These are phyloP conservation scores for Powellomyces hirtus DNA, from an alignment of 192 early-diverging fungal genomes.

Conservation along the genomic window DNA sequence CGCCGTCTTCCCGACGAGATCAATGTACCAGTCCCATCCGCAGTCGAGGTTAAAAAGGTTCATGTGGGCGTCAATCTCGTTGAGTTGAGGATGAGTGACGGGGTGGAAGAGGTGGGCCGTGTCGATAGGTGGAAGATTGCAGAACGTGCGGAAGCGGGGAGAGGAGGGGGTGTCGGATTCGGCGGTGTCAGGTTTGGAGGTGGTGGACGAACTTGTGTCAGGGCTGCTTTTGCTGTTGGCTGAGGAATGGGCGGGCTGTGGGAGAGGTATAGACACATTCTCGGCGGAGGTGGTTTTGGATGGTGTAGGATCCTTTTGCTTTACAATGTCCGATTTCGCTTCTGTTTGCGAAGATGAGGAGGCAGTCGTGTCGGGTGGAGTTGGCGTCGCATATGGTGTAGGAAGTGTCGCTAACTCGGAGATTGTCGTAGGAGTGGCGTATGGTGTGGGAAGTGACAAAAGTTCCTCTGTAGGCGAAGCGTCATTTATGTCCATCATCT, in stretches of 20 bases:
- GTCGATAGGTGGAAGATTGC: conserved; percentile 32
- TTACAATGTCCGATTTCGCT: too few species aligned
- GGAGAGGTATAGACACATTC: too few species aligned
- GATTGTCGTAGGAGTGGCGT: background rate
- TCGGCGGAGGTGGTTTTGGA: too few species aligned
- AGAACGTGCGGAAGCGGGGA: conserved; percentile 24
- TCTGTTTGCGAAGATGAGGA: too few species aligned
- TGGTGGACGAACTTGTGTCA: too few species aligned
- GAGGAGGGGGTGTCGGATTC: conserved; percentile 1
- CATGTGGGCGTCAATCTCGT: conserved; percentile 52
- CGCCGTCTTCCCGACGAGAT: background rate
- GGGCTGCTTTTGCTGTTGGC: too few species aligned
- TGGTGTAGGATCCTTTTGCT: too few species aligned
- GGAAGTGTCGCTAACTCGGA: too few species aligned
- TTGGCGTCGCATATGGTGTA: too few species aligned
- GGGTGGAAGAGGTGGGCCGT: conserved; percentile 26
- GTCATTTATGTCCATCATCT: background rate
- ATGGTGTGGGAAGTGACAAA: background rate
- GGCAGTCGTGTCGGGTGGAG: too few species aligned
- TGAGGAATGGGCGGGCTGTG: too few species aligned
- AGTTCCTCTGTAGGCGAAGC: background rate
- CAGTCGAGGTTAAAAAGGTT: conserved; percentile 29
- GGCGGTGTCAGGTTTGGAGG: background rate
- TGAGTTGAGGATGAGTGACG: conserved; percentile 24
- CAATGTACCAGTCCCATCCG: background rate